Conservation (phyloP, 2,329 filamentous ascomycete genomes). For the Aspergillus pseudonomiae region DNA sequence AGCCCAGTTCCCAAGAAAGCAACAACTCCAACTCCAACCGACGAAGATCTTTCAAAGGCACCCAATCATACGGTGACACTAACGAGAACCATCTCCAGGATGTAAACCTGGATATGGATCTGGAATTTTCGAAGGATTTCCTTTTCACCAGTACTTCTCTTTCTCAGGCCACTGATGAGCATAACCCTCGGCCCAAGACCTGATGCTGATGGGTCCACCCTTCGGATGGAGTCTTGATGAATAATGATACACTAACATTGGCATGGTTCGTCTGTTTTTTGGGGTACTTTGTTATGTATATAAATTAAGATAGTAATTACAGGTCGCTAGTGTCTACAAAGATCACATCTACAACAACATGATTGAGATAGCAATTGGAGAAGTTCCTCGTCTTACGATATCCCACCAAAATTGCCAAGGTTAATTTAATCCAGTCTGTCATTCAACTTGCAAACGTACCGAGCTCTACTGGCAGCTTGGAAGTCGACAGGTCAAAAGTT, state of each 20-base stretch:
- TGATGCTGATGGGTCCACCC: neutral
- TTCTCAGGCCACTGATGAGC: slow-evolving; percentile 22
- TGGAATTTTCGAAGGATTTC: slow-evolving; percentile 41
- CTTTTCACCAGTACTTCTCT: slow-evolving; percentile 38
- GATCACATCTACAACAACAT: neutral
- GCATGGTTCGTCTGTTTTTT: slow-evolving; percentile 2
- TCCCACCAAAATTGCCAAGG: neutral
- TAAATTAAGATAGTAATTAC: neutral
- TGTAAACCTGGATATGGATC: slow-evolving; percentile 36
- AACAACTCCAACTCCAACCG: slow-evolving; percentile 16
- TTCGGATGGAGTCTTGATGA: neutral
- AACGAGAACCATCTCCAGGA: slow-evolving; percentile 29
- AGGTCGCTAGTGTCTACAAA: neutral
- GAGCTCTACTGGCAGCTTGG: neutral
- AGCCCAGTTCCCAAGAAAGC: slow-evolving; percentile 23
- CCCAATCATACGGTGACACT: slow-evolving; percentile 10
- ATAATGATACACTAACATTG: neutral
- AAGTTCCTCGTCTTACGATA: neutral
- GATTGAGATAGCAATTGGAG: neutral
- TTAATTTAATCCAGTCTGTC: neutral
- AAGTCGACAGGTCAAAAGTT: neutral
- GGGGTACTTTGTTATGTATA: neutral
- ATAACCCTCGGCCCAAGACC: slow-evolving; percentile 11
- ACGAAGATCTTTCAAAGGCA: slow-evolving; percentile 12
- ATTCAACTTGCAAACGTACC: neutral